Evolutionary conservation across 75 land plant species (phyloP), one percentile per base, ranked within the genome.

Genomic region (Cupressus sempervirens): DNA sequence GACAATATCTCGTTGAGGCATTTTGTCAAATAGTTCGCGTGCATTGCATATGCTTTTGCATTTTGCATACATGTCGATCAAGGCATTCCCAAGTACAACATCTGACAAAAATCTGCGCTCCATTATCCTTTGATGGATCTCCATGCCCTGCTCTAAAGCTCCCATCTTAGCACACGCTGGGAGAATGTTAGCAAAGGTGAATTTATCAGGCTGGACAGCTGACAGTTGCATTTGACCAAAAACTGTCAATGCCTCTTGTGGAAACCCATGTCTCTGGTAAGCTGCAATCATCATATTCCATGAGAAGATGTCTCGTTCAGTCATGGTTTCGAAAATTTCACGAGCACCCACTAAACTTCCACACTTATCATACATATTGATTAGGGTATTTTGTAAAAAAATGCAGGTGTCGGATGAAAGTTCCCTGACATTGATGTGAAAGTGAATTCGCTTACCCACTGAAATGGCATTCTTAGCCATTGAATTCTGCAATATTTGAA

Each of bases 281-380:
- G 88, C 88, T 52, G 89, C 81, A 70, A 88, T 83, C 79, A 86
- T 40, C n/a, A 84, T 58, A 73, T 84, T 88, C 80, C 88, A 88
- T 16, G 88, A 82, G 40, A 88, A 15, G 14, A 88, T 89, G 56
- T 88, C 84, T 26, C 77, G 81, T 35, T 82, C 74, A 40, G 53
- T 15, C 84, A 88, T 83, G 38, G 43, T 23, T 29, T 81, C 67
- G 53, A 90, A 90, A 72, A 89, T 87, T 23, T 52, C 40, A 13
- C 87, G 50, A 40, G 89, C 84, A 29, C 74, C 73, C 7, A 18
- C 50, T 36, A 86, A 13, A 30, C 45, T 67, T 12, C 87, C 87
- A 65, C 84, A 85, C 76, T 83, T 89, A 5, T 20, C 80, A 76
- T 90, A 90, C 91, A 90, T 90, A 72, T 85, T 65, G 58, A 90